phyloP scores from a whole-genome alignment of 805 yeast species.

The Nakazawaea ambrosiae region DNA sequence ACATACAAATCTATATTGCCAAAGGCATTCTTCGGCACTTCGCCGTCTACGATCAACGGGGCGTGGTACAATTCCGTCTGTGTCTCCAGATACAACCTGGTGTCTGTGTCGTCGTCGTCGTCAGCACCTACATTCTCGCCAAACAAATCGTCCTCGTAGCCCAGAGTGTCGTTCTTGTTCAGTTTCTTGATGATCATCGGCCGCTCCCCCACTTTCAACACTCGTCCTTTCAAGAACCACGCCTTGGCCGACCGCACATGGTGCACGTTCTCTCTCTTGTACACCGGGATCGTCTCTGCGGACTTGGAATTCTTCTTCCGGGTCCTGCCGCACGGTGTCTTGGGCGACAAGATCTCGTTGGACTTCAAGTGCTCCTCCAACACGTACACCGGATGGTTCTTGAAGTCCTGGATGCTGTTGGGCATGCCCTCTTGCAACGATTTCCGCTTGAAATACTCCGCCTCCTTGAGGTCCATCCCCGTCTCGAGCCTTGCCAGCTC shows the following conservation, averaged over 20 bases:
- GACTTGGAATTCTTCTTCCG: constrained; percentile 35
- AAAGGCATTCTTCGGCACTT: constrained; percentile 65
- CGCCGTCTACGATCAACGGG: constrained; percentile 57
- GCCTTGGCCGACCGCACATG: constrained; percentile 65
- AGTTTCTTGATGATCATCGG: constrained; percentile 42
- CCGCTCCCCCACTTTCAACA: constrained; percentile 61
- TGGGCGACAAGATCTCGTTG: constrained; percentile 67
- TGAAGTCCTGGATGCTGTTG: constrained; percentile 70
- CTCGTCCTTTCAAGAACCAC: constrained; percentile 81
- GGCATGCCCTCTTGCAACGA: constrained; percentile 84
- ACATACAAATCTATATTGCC: constrained; percentile 82
- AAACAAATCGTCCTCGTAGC: constrained; percentile 19
- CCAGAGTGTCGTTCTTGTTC: constrained; percentile 16
- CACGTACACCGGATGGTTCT: constrained; percentile 81
- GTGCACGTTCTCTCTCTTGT: constrained; percentile 57
- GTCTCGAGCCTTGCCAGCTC: constrained; percentile 16
- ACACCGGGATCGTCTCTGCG: constrained; percentile 50
- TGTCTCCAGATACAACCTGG: constrained; percentile 62
- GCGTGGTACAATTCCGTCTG: constrained; percentile 74
- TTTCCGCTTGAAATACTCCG: constrained; percentile 51
- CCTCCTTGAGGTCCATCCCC: constrained; percentile 46
- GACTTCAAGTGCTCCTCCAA: constrained; percentile 66
- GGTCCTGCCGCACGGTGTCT: constrained; percentile 68
- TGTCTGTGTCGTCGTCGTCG: constrained; percentile 48
- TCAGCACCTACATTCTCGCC: constrained; percentile 33